Evolutionary conservation across 1,284 basidiomycete species (phyloP), one percentile per base, ranked within the genome.

Genomic region (Cryptococcus deneoformans): DNA sequence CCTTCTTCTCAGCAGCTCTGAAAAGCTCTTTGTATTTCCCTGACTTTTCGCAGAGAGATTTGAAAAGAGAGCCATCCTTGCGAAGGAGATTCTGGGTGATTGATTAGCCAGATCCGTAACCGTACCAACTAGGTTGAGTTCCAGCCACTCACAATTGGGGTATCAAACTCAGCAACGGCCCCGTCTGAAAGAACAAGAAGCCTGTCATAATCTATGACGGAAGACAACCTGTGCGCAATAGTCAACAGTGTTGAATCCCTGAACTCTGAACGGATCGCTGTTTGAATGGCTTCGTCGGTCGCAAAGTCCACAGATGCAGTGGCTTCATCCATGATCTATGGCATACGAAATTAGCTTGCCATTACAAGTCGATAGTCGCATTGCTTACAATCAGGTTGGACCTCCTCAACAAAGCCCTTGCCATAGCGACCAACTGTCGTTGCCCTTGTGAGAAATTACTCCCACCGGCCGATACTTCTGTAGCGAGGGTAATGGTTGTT

Each of bases 401-500:
- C 6, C 85, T 82, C 8, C 89, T 81, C 8, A 94, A 80, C 12
- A 93, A 81, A 0, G 89, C 89, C 14, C 89, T 82, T 0, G 78
- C 78, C 68, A 80, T 77, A 14, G 89, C 87, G 24, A 93, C 84
- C 3, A 93, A 80, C 75, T 93, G 90, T 16, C 88, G 73, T 68
- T 94, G 90, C 4, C 90, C 91, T 59, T 89, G 87, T 2, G 87
- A 90, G 68, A 92, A 90, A 77, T 92, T 92, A 55, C 84, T 82
- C 5, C 90, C 90, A 1, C 89, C 89, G 0, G 87, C 81, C 0
- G 88, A 88, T 2, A 92, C 86, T 62, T 86, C 83, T 0, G 87
- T 87, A 42, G 87, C 84, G 12, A 92, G 80, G 0, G 83, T 82
- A 54, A 91, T 79, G 6, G 79, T 79, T 4, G 81, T 79, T 69